Percentiles rank a stretch among this genome's conserved stretches.
These are phyloP conservation scores for Globisporangium camurandrum DNA, from an alignment of 352 stramenopile genomes.

Conservation along the genomic window DNA sequence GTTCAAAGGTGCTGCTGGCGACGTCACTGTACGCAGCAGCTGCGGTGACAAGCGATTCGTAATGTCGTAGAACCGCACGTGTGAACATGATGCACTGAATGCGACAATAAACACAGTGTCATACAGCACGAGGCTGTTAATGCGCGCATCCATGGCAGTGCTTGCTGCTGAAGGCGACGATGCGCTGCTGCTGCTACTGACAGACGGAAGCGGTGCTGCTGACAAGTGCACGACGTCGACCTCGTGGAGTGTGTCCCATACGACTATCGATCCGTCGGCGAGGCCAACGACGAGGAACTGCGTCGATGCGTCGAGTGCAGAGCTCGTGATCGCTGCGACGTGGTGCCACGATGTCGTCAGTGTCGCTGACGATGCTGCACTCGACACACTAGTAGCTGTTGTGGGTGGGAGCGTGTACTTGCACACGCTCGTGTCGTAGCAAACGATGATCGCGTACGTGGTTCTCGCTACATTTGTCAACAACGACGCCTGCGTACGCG, in stretches of 20 bases:
- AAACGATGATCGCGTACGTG: conserved; percentile 29
- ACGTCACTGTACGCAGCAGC: conserved; percentile 26
- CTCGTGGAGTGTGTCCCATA: conserved; percentile 52
- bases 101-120: conserved; percentile 21
- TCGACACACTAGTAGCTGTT: background rate
- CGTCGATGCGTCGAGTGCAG: conserved; percentile 30
- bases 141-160: conserved; percentile 2
- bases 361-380: no score
- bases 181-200: background rate
- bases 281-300: conserved; percentile 40
- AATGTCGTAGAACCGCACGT: conserved; percentile 40
- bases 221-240: conserved; percentile 26
- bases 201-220: background rate
- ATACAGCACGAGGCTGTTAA: conserved; percentile 17
- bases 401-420: conserved; percentile 21
- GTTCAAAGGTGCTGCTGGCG: conserved; percentile 8
- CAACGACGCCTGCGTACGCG: background rate
- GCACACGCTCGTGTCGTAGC: conserved; percentile 21
- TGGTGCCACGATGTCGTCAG: conserved; percentile 21
- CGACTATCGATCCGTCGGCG: conserved; percentile 29
- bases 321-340: conserved; percentile 28
- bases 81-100: conserved; percentile 25
- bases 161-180: conserved; percentile 1
- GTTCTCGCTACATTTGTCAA: background rate
- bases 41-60: conserved; percentile 12